phyloP scores from a whole-genome alignment of 2,329 filamentous ascomycete genomes.

The Cladosporium sp. region DNA sequence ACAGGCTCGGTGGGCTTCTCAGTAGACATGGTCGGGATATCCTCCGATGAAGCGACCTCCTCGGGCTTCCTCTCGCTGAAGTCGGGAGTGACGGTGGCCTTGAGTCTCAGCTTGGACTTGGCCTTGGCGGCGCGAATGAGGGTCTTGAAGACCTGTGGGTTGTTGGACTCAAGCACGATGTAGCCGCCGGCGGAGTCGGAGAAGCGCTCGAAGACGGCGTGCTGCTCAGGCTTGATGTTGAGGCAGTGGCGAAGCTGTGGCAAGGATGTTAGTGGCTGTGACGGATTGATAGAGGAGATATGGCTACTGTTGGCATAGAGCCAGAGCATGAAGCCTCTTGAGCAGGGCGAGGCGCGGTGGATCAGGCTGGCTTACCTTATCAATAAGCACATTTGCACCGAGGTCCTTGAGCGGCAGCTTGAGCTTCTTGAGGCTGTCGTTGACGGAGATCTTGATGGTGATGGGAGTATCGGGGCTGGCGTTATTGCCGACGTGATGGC shows the following conservation, averaged over 20 bases:
- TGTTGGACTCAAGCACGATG: slow-evolving; percentile 74
- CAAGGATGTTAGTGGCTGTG: slow-evolving; percentile 23
- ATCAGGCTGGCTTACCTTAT: slow-evolving; percentile 67
- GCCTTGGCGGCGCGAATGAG: slow-evolving; percentile 95
- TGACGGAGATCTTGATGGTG: slow-evolving; percentile 79
- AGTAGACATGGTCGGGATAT: slow-evolving; percentile 11
- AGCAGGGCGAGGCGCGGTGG: neutral
- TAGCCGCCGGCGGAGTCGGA: slow-evolving; percentile 87
- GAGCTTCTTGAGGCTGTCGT: slow-evolving; percentile 75
- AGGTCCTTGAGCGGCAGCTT: slow-evolving; percentile 89
- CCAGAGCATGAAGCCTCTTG: neutral
- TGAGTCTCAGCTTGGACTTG: slow-evolving; percentile 94
- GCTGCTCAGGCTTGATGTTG: slow-evolving; percentile 60
- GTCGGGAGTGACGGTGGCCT: slow-evolving; percentile 36
- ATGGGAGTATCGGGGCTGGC: slow-evolving; percentile 68
- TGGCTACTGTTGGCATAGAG: neutral
- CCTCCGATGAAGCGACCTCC: slow-evolving; percentile 16
- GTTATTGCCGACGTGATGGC: slow-evolving; percentile 28
- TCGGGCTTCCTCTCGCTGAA: slow-evolving; percentile 20
- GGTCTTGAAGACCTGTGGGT: slow-evolving; percentile 88
- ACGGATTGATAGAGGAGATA: neutral
- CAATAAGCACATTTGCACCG: slow-evolving; percentile 68
- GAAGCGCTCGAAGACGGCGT: slow-evolving; percentile 81
- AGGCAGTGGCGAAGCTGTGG: slow-evolving; percentile 69
- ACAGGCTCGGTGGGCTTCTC: slow-evolving; percentile 26